These are phyloP conservation scores for Salvia miltiorrhiza DNA, from an alignment of 257 asterid genomes.

Conservation along the genomic window DNA sequence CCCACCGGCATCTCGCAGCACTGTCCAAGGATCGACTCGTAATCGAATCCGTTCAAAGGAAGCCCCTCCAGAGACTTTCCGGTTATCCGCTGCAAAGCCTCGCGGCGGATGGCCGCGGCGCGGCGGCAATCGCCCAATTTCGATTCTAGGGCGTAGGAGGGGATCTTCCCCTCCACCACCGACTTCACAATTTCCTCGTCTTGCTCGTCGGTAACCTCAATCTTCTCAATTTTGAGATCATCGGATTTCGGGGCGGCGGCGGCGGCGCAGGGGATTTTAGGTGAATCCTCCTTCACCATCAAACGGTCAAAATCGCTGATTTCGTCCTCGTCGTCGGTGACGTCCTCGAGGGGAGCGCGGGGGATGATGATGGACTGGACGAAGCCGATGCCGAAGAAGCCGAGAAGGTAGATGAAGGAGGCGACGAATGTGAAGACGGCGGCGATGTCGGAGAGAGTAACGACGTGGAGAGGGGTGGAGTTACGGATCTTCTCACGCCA, in stretches of 20 bases:
- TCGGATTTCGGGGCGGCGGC: slow-evolving; percentile 18
- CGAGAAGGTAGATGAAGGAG: slow-evolving; percentile 34
- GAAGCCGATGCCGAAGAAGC: slow-evolving; percentile 35
- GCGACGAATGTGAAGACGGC: slow-evolving; percentile 30
- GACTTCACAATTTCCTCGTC: slow-evolving; percentile 35
- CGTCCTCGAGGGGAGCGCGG: slow-evolving; percentile 21
- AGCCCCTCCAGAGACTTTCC: slow-evolving; percentile 38
- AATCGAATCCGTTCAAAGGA: slow-evolving; percentile 35
- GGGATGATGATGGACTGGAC: slow-evolving; percentile 34
- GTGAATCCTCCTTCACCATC: slow-evolving; percentile 32
- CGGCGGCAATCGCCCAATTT: slow-evolving; percentile 38
- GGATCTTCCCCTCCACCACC: slow-evolving; percentile 34
- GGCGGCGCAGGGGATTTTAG: slow-evolving; percentile 19
- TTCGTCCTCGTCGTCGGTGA: slow-evolving; percentile 21
- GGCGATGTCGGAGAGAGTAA: slow-evolving; percentile 32
- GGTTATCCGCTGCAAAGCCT: slow-evolving; percentile 38
- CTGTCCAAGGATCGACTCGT: slow-evolving; percentile 40
- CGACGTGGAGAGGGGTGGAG: slow-evolving; percentile 36
- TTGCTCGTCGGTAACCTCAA: background rate
- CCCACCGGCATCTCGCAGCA: slow-evolving; percentile 51
- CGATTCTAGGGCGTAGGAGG: slow-evolving; percentile 38
- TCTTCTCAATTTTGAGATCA: background rate
- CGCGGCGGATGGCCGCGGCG: slow-evolving; percentile 41
- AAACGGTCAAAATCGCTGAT: background rate
- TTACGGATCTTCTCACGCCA: slow-evolving; percentile 45